Conservation (phyloP, 1,284 basidiomycete species). For the Cryptococcus sp. region DNA sequence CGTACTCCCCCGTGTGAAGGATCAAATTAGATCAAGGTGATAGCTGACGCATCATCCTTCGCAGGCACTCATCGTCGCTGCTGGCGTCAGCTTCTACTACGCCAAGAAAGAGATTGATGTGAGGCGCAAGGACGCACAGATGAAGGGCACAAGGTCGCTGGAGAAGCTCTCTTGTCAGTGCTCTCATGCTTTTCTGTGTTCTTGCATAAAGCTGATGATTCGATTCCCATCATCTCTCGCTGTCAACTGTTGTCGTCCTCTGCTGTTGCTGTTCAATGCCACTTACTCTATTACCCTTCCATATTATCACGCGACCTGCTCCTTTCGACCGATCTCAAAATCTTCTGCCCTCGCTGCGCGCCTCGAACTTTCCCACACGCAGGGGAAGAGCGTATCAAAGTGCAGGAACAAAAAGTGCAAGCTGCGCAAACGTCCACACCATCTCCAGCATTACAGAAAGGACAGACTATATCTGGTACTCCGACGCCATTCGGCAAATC, state of each 20-base stretch:
- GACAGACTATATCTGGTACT: background rate
- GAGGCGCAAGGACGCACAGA: constrained; percentile 28
- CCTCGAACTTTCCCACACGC: too few relatives aligned
- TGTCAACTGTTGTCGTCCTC: background rate
- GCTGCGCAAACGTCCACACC: constrained; percentile 10
- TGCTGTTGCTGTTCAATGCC: too few relatives aligned
- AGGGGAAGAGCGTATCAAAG: constrained; percentile 20
- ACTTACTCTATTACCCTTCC: too few relatives aligned
- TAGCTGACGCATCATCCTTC: constrained; percentile 1
- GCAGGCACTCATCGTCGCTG: constrained; percentile 55
- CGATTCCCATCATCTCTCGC: too few relatives aligned
- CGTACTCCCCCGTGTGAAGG: background rate
- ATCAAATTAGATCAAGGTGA: background rate
- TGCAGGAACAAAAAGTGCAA: constrained; percentile 7
- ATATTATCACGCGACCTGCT: too few relatives aligned
- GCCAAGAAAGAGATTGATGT: constrained; percentile 57
- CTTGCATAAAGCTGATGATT: too few relatives aligned
- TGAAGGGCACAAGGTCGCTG: constrained; percentile 15
- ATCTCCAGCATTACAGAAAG: background rate
- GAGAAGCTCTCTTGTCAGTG: constrained; percentile 21
- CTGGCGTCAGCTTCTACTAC: constrained; percentile 57
- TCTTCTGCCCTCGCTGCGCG: too few relatives aligned
- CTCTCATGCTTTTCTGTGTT: too few relatives aligned
- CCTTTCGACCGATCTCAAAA: too few relatives aligned
- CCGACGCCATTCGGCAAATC: too few relatives aligned